Evolutionary conservation across 306 rosid genomes (phyloP), one percentile per base, ranked within the genome.

Genomic region (Gleditsia sinensis): DNA sequence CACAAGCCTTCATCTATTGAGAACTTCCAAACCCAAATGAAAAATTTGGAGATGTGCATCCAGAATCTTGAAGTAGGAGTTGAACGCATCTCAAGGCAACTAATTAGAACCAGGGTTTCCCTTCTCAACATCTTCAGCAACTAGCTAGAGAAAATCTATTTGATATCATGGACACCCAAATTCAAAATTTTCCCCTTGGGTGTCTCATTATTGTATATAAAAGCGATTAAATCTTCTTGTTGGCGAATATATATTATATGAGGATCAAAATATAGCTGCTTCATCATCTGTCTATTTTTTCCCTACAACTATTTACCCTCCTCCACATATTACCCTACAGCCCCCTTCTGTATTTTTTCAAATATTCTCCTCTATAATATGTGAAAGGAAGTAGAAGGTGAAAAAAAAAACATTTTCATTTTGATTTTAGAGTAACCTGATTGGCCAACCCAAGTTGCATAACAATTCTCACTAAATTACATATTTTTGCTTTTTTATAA

Each of bases 41-140:
- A n/a, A n/a, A n/a, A n/a, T n/a, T n/a, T n/a, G n/a, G n/a, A n/a
- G n/a, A n/a, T n/a, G n/a, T n/a, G n/a, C n/a, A n/a, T n/a, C n/a
- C n/a, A n/a, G n/a, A n/a, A n/a, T n/a, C n/a, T n/a, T n/a, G n/a
- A n/a, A n/a, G n/a, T n/a, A n/a, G n/a, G n/a, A n/a, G n/a, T n/a
- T n/a, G n/a, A n/a, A n/a, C n/a, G n/a, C n/a, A n/a, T n/a, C n/a
- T n/a, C n/a, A n/a, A n/a, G n/a, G n/a, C n/a, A n/a, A n/a, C n/a
- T n/a, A n/a, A n/a, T n/a, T n/a, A n/a, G n/a, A n/a, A n/a, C n/a
- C n/a, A n/a, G n/a, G n/a, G n/a, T n/a, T n/a, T n/a, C n/a, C n/a
- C n/a, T n/a, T n/a, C 81, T 75, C 46, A 79, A 79, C 78, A 75
- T 83, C 50, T 70, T 83, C 42, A 79, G 59, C 72, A 66, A 67